Conservation (phyloP, 2,329 filamentous ascomycete genomes). For the Annulohypoxylon truncatum region DNA sequence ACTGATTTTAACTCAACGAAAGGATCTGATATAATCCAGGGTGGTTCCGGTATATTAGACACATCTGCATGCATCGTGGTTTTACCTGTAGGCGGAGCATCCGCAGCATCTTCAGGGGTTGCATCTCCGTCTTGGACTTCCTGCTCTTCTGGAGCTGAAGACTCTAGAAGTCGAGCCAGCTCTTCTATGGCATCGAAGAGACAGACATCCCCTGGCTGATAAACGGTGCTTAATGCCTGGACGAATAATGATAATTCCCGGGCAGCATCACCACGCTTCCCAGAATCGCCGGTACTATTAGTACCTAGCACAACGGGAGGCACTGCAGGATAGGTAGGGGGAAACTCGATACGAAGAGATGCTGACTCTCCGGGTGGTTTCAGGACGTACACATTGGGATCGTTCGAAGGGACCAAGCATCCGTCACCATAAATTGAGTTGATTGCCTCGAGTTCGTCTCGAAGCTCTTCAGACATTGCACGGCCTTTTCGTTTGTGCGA, state of each 20-base stretch:
- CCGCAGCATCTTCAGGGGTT: constrained; percentile 25
- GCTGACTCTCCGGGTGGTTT: constrained; percentile 70
- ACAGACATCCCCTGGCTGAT: constrained; percentile 80
- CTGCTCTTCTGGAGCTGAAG: constrained; percentile 46
- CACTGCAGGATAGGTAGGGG: constrained; percentile 77
- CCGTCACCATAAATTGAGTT: constrained; percentile 84
- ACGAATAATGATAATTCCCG: constrained; percentile 76
- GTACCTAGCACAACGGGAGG: constrained; percentile 81
- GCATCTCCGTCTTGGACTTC: constrained; percentile 42
- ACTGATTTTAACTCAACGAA: constrained; percentile 86
- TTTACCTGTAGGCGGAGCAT: constrained; percentile 18
- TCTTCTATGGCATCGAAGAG: constrained; percentile 92
- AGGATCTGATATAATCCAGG: constrained; percentile 80
- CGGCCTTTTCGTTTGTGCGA: not conserved
- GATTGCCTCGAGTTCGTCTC: constrained; percentile 82
- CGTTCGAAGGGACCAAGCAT: constrained; percentile 63
- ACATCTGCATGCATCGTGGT: constrained; percentile 21
- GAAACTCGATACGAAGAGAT: constrained; percentile 75
- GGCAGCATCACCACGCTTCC: constrained; percentile 77
- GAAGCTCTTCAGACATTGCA: constrained; percentile 68
- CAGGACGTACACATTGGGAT: constrained; percentile 67
- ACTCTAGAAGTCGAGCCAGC: constrained; percentile 60
- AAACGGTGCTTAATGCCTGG: constrained; percentile 74
- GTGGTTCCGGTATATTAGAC: constrained; percentile 53
- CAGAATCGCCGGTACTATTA: constrained; percentile 77